Conservation (phyloP, 108 stramenopile genomes). For the Cafeteria roenbergensis region DNA sequence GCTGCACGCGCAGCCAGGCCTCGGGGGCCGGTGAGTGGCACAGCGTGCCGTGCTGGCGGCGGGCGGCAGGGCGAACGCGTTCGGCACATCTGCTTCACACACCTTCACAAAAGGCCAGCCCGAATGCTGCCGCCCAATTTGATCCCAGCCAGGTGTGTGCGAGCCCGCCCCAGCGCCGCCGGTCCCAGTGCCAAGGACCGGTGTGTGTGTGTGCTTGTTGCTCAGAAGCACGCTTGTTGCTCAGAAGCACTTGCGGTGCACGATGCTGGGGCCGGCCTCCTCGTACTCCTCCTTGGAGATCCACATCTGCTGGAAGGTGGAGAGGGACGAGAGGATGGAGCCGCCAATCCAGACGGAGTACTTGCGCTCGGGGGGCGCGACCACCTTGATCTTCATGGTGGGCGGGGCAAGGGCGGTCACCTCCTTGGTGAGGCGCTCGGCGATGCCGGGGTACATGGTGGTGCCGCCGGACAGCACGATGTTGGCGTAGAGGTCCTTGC, state of each 20-base stretch:
- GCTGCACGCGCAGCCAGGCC: too few relatives aligned
- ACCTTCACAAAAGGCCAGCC: too few relatives aligned
- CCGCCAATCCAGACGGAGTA: constrained; percentile 53
- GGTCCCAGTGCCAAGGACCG: too few relatives aligned
- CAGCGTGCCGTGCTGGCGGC: too few relatives aligned
- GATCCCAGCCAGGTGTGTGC: too few relatives aligned
- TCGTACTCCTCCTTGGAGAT: constrained; percentile 50
- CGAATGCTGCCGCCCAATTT: too few relatives aligned
- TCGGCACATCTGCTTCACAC: too few relatives aligned
- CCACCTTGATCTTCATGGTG: constrained; percentile 97
- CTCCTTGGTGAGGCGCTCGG: constrained; percentile 98
- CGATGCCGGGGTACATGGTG: constrained; percentile 91
- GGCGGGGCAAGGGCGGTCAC: constrained; percentile 71
- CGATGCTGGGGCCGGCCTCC: constrained; percentile 37
- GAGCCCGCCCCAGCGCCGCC: too few relatives aligned
- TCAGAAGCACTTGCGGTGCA: constrained; percentile 48
- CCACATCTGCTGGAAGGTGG: constrained; percentile 53
- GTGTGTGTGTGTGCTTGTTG: too few relatives aligned
- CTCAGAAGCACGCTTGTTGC: too few relatives aligned
- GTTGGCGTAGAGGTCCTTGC: constrained; percentile 64
- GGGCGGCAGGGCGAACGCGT: too few relatives aligned
- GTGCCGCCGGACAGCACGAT: constrained; percentile 55
- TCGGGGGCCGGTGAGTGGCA: too few relatives aligned
- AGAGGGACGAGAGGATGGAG: constrained; percentile 40
- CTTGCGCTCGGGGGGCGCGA: constrained; percentile 95